Percentiles rank a stretch among this genome's conserved stretches.
These are phyloP conservation scores for Curvularia spicifera DNA, from an alignment of 2,329 filamentous ascomycete species.

Conservation along the genomic window DNA sequence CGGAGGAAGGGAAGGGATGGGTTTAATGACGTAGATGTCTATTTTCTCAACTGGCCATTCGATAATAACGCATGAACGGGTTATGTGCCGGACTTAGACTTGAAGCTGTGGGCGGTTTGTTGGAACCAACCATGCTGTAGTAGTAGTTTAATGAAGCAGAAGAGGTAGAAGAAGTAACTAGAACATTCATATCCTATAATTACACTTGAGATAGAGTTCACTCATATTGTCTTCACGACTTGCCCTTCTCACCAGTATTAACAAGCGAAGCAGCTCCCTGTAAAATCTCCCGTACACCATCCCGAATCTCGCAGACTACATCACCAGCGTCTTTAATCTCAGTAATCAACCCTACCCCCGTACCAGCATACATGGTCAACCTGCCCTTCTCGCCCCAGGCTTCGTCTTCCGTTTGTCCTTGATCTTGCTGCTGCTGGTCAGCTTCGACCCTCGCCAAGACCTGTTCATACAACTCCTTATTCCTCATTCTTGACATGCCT, in stretches of 20 bases:
- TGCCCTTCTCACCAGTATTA: background rate
- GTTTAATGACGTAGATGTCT: conserved; percentile 25
- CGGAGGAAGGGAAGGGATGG: background rate
- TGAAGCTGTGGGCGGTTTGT: background rate
- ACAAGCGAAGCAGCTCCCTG: background rate
- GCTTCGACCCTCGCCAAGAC: background rate
- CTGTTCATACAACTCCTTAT: background rate
- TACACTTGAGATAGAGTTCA: background rate
- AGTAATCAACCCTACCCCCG: background rate
- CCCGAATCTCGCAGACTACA: background rate
- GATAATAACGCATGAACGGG: background rate
- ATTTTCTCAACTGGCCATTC: background rate
- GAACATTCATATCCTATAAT: background rate
- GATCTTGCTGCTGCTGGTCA: background rate
- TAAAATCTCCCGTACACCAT: background rate
- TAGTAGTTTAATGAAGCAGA: background rate
- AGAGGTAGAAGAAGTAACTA: background rate
- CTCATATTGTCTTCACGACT: background rate
- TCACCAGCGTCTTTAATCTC: background rate
- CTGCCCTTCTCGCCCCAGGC: background rate
- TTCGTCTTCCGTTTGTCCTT: background rate
- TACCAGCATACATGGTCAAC: background rate
- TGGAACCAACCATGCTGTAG: background rate
- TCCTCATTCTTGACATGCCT: background rate
- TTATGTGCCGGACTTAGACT: conserved; percentile 2